Evolutionary conservation across 1,284 basidiomycete genomes (phyloP), one percentile per base, ranked within the genome.

Genomic region (Abortiporus biennis): DNA sequence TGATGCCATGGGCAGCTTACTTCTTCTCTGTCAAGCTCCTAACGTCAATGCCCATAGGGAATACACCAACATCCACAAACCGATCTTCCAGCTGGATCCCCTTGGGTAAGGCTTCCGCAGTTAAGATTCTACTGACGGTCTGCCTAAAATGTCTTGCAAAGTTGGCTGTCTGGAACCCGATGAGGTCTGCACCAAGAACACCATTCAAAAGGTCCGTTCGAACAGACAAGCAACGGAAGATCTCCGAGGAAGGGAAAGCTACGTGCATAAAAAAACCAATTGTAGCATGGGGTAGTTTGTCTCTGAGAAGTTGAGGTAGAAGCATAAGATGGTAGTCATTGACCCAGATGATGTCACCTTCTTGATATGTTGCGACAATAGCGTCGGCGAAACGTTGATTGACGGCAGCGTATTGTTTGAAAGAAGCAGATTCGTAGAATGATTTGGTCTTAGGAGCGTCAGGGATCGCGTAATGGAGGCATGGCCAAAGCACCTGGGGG

Each of bases 241-340:
- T 89, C 62, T 93, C 91, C 17, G 85, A 88, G 6, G 79, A 84
- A 0, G 90, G 90, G 63, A 92, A 93, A 1, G 90, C 85, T 48
- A 92, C 88, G 54, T 92, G 89, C 63, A 92, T 74, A 68, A 93
- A 92, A 68, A 92, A 90, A 1, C 89, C 88, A 48, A 93, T 89
- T 21, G 83, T 78, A 0, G 85, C 80, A 19, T 73, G 72, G 0
- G 81, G 76, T 15, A 78, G 64, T 31, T 67, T 65, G 33, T 64
- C 64, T 25, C 89, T 80, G 16, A 93, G 71, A 63, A 93, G 77
- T 23, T 72, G 68, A 0, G 90, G 91, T 15, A 92, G 73, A 24
- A 93, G 78, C 69, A 92, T 81, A 32, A 93, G 77, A 55, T 93
- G 91, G 56, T 90, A 90, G 62, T 90, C 87, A 58, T 91, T 90